Conservation (phyloP, 2,329 filamentous ascomycete species). For the Colletotrichum gloeosporioides region DNA sequence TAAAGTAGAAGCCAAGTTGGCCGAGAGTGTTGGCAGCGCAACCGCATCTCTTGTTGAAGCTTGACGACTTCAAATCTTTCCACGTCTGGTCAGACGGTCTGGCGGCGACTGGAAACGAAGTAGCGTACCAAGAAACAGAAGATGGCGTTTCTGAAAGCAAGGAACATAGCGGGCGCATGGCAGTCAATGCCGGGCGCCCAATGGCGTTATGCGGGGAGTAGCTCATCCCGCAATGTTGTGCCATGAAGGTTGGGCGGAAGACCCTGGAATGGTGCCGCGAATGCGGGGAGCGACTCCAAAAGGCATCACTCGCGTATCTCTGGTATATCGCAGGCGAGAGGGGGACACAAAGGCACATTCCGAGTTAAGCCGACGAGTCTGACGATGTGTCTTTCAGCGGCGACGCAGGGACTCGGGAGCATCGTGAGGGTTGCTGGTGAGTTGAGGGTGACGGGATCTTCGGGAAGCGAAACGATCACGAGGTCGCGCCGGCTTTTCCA, state of each 20-base stretch:
- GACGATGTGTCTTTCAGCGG: neutral
- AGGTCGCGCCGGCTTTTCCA: neutral
- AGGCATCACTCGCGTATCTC: neutral
- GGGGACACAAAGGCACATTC: neutral
- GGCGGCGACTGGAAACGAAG: neutral
- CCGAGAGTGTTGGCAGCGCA: conserved; percentile 21
- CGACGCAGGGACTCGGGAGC: neutral
- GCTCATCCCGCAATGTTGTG: conserved; percentile 4
- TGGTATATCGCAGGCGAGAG: neutral
- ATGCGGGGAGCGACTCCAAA: conserved; percentile 1
- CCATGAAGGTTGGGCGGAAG: neutral
- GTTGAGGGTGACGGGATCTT: conserved; percentile 14
- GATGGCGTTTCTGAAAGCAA: conserved; percentile 1
- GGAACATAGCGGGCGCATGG: conserved; percentile 1
- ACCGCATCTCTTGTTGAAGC: conserved; percentile 39
- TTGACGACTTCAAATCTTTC: neutral
- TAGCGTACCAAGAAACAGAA: neutral
- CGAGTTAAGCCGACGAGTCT: neutral
- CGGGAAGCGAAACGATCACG: conserved; percentile 14
- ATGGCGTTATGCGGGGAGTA: conserved; percentile 14
- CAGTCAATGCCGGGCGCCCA: conserved; percentile 9
- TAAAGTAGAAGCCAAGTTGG: conserved; percentile 2
- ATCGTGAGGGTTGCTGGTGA: neutral
- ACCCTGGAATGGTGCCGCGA: neutral
- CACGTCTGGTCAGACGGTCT: conserved; percentile 30